phyloP scores from a whole-genome alignment of 2,329 filamentous ascomycete genomes.

The Microascus cirrosus region DNA sequence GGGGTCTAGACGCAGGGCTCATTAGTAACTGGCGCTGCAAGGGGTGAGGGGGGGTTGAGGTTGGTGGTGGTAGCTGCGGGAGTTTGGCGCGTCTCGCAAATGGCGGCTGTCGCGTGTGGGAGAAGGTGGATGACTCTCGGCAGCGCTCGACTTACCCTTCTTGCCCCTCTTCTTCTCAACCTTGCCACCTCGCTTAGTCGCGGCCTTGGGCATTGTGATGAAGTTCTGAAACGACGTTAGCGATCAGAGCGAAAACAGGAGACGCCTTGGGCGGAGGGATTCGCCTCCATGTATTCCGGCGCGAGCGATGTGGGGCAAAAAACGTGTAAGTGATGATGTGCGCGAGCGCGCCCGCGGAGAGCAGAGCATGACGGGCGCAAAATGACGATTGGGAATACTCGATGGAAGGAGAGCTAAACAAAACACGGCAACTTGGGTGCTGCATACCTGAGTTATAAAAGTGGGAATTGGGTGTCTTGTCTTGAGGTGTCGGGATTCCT shows the following conservation, averaged over 20 bases:
- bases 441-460: not conserved
- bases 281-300: not conserved
- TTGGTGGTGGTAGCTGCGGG: not conserved
- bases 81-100: not conserved
- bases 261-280: not conserved
- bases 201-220: conserved; percentile 47
- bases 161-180: conserved; percentile 44
- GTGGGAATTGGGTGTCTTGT: not conserved
- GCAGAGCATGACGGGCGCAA: not conserved
- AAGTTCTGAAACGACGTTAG: not conserved
- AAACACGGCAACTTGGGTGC: not conserved
- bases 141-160: conserved; percentile 40
- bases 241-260: not conserved
- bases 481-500: not conserved
- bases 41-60: not conserved
- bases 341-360: not conserved
- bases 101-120: not conserved
- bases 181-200: conserved; percentile 41
- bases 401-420: not conserved
- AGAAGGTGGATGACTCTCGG: not conserved
- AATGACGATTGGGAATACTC: not conserved
- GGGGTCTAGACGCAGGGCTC: conserved; percentile 53
- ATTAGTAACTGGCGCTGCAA: not conserved
- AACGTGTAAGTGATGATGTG: not conserved
- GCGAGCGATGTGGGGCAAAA: not conserved